These are phyloP conservation scores for Penicilliopsis zonata DNA, from an alignment of 495 filamentous ascomycete genomes.

Conservation along the genomic window DNA sequence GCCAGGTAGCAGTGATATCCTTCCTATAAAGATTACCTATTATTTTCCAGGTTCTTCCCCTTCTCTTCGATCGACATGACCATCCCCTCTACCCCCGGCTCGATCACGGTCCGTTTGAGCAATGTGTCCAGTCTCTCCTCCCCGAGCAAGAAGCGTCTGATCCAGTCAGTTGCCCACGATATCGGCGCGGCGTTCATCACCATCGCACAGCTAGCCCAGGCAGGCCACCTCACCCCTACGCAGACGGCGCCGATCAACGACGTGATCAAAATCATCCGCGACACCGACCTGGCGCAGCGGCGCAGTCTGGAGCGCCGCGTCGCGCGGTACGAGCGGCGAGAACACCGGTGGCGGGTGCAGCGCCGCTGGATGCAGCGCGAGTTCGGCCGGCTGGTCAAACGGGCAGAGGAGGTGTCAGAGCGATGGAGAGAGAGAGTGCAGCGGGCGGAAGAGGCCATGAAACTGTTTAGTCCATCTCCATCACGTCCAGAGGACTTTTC, in stretches of 20 bases:
- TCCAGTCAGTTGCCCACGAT: slow-evolving; percentile 19
- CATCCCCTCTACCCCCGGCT: slow-evolving; percentile 3
- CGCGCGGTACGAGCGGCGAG: slow-evolving; percentile 2
- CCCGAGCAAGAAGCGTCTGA: slow-evolving; percentile 7
- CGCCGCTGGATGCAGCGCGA: slow-evolving; percentile 7
- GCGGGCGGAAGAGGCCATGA: not conserved
- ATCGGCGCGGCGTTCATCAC: slow-evolving; percentile 13
- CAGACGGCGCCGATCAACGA: slow-evolving; percentile 12
- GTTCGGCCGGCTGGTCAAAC: slow-evolving; percentile 4
- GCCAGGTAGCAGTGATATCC: too few relatives aligned
- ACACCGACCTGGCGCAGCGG: slow-evolving; percentile 4
- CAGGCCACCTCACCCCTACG: slow-evolving; percentile 6
- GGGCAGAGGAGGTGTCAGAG: slow-evolving; percentile 5
- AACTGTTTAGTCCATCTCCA: too few relatives aligned
- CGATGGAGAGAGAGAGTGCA: not conserved
- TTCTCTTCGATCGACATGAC: not conserved
- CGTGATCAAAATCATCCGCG: slow-evolving; percentile 11
- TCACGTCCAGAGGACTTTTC: too few relatives aligned
- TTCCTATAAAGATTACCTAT: too few relatives aligned
- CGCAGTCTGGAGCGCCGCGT: slow-evolving; percentile 6
- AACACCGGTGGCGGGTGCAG: slow-evolving; percentile 5
- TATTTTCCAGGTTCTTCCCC: too few relatives aligned
- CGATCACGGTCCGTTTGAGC: slow-evolving; percentile 9
- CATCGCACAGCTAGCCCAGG: slow-evolving; percentile 9
- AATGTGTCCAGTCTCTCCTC: slow-evolving; percentile 9